Percentiles rank a stretch among this genome's conserved stretches.
Conservation (phyloP, 2,329 filamentous ascomycete species). For the Diplodia corticola region DNA sequence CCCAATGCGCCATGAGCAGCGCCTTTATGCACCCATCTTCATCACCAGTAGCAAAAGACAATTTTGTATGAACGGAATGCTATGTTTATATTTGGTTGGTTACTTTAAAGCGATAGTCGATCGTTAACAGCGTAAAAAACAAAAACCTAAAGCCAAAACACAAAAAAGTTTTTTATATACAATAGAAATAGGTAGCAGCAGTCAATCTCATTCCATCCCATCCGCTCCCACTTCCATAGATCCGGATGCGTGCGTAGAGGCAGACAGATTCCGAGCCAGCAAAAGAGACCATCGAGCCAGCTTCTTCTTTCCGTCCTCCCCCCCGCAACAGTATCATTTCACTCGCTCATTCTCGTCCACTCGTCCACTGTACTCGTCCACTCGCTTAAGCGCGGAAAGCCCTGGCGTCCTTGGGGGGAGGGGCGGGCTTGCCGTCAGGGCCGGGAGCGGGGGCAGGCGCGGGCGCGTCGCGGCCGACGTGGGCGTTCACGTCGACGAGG, state of each 20-base stretch:
- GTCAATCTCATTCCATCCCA: neutral
- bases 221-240: neutral
- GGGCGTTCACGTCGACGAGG: neutral
- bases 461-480: neutral
- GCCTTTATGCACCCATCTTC: neutral
- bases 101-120: neutral
- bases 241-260: too few species aligned
- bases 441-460: too few species aligned
- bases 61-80: neutral
- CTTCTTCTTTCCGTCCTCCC: neutral
- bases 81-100: neutral
- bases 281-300: constrained; percentile 1
- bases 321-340: neutral
- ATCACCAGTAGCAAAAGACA: neutral
- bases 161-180: neutral
- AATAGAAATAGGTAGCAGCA: neutral
- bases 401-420: neutral
- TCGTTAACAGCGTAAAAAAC: neutral
- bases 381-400: neutral
- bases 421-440: neutral
- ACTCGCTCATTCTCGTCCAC: neutral
- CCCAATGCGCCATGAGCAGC: too few species aligned
- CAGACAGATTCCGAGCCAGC: neutral
- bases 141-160: neutral
- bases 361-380: neutral